phyloP scores from a whole-genome alignment of 345 rosid species.

The Murraya koenigii region DNA sequence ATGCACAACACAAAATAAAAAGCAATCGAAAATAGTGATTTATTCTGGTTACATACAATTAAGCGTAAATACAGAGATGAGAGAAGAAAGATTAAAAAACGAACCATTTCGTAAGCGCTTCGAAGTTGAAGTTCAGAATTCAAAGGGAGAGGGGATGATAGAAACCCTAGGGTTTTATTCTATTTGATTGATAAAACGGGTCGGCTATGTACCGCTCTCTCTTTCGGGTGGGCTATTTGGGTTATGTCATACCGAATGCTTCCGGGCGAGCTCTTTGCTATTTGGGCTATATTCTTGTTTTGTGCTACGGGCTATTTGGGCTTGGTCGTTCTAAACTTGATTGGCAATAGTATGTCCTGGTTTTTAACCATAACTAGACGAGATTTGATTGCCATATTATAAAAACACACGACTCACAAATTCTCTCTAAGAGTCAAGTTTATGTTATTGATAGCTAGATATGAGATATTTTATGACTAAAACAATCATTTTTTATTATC shows the following conservation, averaged over 20 bases:
- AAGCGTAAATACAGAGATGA: background rate
- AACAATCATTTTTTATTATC: too few relatives aligned
- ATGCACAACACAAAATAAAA: slow-evolving; percentile 1
- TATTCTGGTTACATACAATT: background rate
- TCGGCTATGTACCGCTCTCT: background rate
- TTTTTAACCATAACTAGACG: too few relatives aligned
- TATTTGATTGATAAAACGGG: background rate
- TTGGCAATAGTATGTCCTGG: too few relatives aligned
- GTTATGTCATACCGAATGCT: background rate
- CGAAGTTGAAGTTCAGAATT: background rate
- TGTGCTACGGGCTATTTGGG: too few relatives aligned
- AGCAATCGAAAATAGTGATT: background rate
- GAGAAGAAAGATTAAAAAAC: background rate
- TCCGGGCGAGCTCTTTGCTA: too few relatives aligned
- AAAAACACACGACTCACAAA: too few relatives aligned
- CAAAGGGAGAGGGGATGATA: background rate
- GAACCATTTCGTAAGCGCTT: slow-evolving; percentile 7
- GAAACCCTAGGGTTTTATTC: slow-evolving; percentile 6
- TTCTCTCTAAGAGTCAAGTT: too few relatives aligned
- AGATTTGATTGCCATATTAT: too few relatives aligned
- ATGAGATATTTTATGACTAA: too few relatives aligned
- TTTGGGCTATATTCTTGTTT: too few relatives aligned
- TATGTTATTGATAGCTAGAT: too few relatives aligned
- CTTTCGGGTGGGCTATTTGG: background rate
- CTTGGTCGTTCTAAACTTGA: too few relatives aligned